phyloP scores from a whole-genome alignment of 352 stramenopile species.

The Hyaloperonospora brassicae region DNA sequence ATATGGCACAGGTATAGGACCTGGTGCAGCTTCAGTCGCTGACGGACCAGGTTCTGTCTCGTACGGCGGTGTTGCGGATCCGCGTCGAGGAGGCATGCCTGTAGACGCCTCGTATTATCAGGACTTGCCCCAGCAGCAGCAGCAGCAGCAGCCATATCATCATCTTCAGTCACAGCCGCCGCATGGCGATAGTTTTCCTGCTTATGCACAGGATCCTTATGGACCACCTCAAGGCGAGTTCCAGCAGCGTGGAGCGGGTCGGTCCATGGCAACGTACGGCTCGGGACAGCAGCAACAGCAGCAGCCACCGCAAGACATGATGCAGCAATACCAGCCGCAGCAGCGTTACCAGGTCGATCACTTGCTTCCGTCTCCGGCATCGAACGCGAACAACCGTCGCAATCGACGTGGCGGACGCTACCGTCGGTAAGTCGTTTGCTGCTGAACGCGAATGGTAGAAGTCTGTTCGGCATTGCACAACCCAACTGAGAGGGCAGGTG shows the following conservation, averaged over 20 bases:
- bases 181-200: conserved; percentile 15
- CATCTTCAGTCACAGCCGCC: not conserved
- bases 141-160: conserved; percentile 19
- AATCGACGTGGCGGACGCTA: conserved; percentile 32
- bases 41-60: conserved; percentile 9
- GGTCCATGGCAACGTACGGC: conserved; percentile 21
- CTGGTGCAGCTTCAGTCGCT: conserved; percentile 9
- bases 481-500: not conserved
- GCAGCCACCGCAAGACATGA: conserved; percentile 21
- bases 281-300: conserved; percentile 22
- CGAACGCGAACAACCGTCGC: conserved; percentile 19
- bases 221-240: conserved; percentile 26
- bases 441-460: not conserved
- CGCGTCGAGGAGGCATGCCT: conserved; percentile 17
- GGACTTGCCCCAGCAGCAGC: conserved; percentile 19
- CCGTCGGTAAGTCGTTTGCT: conserved; percentile 16
- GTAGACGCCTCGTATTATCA: conserved; percentile 25
- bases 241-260: conserved; percentile 23
- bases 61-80: conserved; percentile 15
- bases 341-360: conserved; percentile 23
- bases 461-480: conserved; percentile 2
- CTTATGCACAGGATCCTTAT: conserved; percentile 28
- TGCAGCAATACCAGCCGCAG: conserved; percentile 14
- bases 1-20: conserved; percentile 26
- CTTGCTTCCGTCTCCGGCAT: conserved; percentile 22